Base-by-base conservation (phyloP, 176 grass and related monocot genomes). In the Cenchrus americanus region DNA sequence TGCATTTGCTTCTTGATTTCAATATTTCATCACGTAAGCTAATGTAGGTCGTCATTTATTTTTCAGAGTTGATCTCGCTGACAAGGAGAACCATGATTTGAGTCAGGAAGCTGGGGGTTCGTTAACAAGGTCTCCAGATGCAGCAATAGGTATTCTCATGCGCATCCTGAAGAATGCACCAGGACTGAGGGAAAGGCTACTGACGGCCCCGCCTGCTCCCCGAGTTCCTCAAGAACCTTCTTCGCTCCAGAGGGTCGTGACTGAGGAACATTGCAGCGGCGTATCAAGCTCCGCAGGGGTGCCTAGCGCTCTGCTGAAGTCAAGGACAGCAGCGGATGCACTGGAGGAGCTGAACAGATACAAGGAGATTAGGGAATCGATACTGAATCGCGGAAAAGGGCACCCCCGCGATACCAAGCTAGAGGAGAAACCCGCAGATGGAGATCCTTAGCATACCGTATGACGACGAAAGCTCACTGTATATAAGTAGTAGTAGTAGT, bases 271-370 rank as follows among this genome's bases (percentile, higher is more conserved):
- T 60, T 75, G 71, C 21, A 55, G 17, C 14, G 4, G 17, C 0
- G 12, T 70, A 67, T 92, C 78, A 46, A 86, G 83, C 69, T 88
- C 89, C 68, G 55, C 75, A 55, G 30, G 18, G 23, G 57, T 14
- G 22, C 55, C 83, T 67, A 51, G 83, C 6, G 10, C 44, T 21
- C 49, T 60, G n/a, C 70, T 83, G 55, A 79, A 65, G 42, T 83
- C 90, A 17, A 92, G 76, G 75, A 93, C 95, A 1, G 82, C 82
- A 70, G 82, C 84, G 0, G 84, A 98, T 10, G 92, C 82, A 7
- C 88, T 93, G 72, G 79, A 94, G 82, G 95, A 95, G 77, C 88
- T 98, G 74, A 91, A 85, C 46, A 84, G 18, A 63, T 95, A 91
- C 88, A 84, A 75, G 48, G 82, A 88, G 44, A 73, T 91, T 23